Base-by-base conservation (phyloP, 192 early-diverging fungal genomes). In the Entomortierella chlamydospora region DNA sequence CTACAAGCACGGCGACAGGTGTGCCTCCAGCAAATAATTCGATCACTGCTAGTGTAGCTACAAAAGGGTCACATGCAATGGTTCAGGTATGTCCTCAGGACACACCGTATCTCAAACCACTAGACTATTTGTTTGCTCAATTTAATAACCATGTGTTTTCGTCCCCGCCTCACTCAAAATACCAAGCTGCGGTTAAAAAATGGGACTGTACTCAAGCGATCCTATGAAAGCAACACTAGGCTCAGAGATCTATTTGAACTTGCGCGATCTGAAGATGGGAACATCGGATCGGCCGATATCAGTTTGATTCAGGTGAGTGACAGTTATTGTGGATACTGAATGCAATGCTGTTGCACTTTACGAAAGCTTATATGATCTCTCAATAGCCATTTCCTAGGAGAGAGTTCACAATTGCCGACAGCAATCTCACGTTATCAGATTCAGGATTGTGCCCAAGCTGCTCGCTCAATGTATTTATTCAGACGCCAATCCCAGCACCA, bases 401-500 rank as follows among this genome's bases (percentile, higher is more conserved):
- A 60, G 76, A 79, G 29, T 79, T 70, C 43, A 79, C 68, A 1
- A 30, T 53, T 2, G 42, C 30, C 0, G 76, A 79, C 18, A 66
- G 63, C 15, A 22, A 20, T 34, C 62, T 70, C 37, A 66, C 76
- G 23, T 22, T 79, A 39, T 30, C 30, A 7, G 68, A 65, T 22
- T 68, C 55, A 0, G 68, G 68, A 23, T 37, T 79, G 1, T 70
- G 67, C 26, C 76, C 76, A 4, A 79, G 76, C 42, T 79, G 76
- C 22, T 79, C 76, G 26, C 45, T 79, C 49, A 79, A 79, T 54
- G 76, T 79, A 17, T 65, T 66, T 49, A 62, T 79, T 0, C 67
- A 70, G 49, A 50, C 63, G 0, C 76, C 76, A 3, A 79, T 79
- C 17, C 67, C 57, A 8, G 76, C 76, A 7, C 76, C 76, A 30